Evolutionary conservation across 306 rosid genomes (phyloP).

Genomic region (Quillaja saponaria): DNA sequence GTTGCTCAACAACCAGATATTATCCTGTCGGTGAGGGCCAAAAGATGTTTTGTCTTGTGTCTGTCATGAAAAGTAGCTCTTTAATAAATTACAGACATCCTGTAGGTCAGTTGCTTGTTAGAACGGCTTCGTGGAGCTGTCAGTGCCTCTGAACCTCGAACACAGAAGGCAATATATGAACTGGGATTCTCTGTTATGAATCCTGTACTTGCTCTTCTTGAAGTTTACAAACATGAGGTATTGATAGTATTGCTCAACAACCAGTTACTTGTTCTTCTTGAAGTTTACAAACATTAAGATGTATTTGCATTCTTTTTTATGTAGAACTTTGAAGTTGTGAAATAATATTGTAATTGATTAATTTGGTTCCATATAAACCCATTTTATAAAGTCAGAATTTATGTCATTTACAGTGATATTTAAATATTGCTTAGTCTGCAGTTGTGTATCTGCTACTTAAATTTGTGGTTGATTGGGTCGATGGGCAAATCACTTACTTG

Average conservation of each 20-base stretch:
- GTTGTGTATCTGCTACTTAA: constrained; percentile 90
- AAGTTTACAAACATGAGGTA: constrained; percentile 94
- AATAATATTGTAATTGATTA: no score
- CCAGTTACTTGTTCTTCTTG: no score
- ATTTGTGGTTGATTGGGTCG: constrained; percentile 93
- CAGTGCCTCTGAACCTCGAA: constrained; percentile 87
- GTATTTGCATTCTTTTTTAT: no score
- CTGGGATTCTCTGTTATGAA: constrained; percentile 82
- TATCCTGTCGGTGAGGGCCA: constrained; percentile 61
- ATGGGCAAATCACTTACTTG: constrained; percentile 85
- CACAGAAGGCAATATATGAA: constrained; percentile 84
- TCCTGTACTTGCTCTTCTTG: constrained; percentile 67
- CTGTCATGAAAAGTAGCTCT: constrained; percentile 25
- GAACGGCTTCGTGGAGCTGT: constrained; percentile 96
- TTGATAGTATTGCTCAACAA: constrained; percentile 1
- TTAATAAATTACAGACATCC: constrained; percentile 30
- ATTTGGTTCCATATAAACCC: constrained; percentile 10
- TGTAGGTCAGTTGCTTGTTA: constrained; percentile 91
- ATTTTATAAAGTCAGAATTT: neutral
- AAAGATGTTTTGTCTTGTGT: constrained; percentile 13
- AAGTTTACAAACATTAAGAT: no score
- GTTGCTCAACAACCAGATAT: constrained; percentile 87
- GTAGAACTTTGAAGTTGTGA: no score
- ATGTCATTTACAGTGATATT: constrained; percentile 31
- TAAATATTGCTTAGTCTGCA: constrained; percentile 69